These are phyloP conservation scores for Eragrostis nindensis DNA, from an alignment of 176 grass and related monocot species.

Conservation along the genomic window DNA sequence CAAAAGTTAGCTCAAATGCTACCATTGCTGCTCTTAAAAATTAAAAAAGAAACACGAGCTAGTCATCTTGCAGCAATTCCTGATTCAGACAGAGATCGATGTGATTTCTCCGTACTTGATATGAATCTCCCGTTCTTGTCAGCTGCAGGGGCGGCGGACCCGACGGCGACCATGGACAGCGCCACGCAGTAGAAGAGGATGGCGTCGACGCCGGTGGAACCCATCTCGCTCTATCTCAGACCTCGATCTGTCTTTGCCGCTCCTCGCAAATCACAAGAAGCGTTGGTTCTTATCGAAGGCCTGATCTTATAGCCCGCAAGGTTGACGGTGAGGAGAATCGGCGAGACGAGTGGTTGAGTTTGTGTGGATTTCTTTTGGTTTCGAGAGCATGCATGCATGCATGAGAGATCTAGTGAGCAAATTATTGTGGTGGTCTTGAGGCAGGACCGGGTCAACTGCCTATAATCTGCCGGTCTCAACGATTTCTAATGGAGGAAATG, in stretches of 20 bases:
- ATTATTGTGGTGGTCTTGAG: background rate
- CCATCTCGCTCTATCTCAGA: background rate
- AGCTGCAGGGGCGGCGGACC: background rate
- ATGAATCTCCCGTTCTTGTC: background rate
- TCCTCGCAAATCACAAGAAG: background rate
- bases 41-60: too few species aligned
- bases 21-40: too few species aligned
- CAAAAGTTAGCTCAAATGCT: background rate
- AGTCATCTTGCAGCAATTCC: background rate
- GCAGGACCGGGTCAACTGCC: background rate
- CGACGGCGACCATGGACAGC: background rate
- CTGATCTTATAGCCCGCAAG: background rate
- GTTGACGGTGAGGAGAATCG: background rate
- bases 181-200: constrained; percentile 13
- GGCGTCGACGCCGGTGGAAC: background rate
- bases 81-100: too few species aligned
- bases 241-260: background rate
- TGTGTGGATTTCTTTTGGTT: background rate
- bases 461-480: background rate
- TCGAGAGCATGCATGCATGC: background rate
- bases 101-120: background rate
- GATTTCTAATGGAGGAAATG: background rate
- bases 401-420: background rate
- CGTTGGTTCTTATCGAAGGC: background rate
- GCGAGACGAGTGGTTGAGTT: background rate